Evolutionary conservation across 139 green algal genomes (phyloP).

Genomic region (Picochlorum sp.): DNA sequence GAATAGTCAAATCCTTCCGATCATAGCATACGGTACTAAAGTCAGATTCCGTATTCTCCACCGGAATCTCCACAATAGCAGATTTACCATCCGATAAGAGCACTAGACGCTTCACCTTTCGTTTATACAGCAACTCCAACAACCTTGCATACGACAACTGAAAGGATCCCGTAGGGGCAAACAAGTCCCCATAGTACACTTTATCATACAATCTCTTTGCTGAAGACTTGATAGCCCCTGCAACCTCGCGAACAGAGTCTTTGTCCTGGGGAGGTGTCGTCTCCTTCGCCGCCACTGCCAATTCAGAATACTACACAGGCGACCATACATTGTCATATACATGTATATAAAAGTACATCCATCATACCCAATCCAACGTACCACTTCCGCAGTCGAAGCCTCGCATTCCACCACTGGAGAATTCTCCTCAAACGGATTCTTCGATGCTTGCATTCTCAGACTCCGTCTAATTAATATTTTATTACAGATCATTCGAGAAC

Average conservation of each 20-base stretch:
- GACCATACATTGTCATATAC: no score
- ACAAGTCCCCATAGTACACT: constrained; percentile 37
- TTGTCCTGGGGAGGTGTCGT: no score
- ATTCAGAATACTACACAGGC: no score
- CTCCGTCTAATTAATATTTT: no score
- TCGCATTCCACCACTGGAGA: no score
- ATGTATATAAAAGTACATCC: no score
- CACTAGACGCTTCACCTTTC: constrained; percentile 50
- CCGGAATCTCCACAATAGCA: constrained; percentile 61
- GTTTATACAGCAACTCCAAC: constrained; percentile 46
- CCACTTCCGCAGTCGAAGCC: no score
- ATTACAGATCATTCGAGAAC: no score
- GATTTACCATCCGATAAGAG: constrained; percentile 52
- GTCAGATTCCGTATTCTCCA: constrained; percentile 33
- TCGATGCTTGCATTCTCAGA: no score
- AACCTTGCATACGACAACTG: constrained; percentile 46
- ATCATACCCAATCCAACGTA: no score
- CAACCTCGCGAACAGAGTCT: not conserved
- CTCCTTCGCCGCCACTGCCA: no score
- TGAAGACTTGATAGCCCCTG: constrained; percentile 1
- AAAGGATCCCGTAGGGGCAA: constrained; percentile 34
- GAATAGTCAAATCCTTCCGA: constrained; percentile 26
- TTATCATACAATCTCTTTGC: constrained; percentile 25
- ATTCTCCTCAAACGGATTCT: no score
- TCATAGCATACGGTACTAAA: constrained; percentile 16